Evolutionary conservation across 2,329 filamentous ascomycete genomes (phyloP), one percentile per base, ranked within the genome.

Genomic region (Epichloe gansuensis): DNA sequence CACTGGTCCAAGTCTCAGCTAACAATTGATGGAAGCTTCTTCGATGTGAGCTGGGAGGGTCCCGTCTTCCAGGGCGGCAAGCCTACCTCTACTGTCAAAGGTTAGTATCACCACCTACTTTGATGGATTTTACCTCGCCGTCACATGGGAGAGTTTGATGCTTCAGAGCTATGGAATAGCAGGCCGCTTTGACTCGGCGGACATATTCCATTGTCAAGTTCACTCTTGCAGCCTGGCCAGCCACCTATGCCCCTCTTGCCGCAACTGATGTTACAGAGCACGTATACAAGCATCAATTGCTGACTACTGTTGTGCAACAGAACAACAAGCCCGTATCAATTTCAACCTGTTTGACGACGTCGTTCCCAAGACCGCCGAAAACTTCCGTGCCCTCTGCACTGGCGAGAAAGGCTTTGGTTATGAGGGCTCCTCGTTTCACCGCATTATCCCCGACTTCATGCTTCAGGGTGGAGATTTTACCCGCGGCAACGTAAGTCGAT

Each of bases 401-500:
- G 78, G 77, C 61, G 79, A 87, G 76, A 81, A 88, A 74, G 87
- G 87, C 66, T 84, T 86, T 71, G 87, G 88, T 63, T 95, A 94
- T 79, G 71, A 80, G 70, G 82, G 81, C 67, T 93, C 87, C 62
- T 77, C 79, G 60, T 95, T 95, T 84, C 89, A 95, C 81, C 88
- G 89, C 64, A 84, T 95, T 72, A 95, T 95, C 72, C 86, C 86
- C 62, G 71, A 88, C 53, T 95, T 95, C 80, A 95, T 95, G 89
- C 84, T 95, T 63, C 89, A 95, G 80, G 89, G 89, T 70, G 89
- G 89, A 80, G 89, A 95, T 80, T 94, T 94, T 77, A 94, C 89
- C 73, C 86, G 86, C 67, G 82, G 83, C 67, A 93, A 94, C 73
- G 89, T 95, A 77, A 71, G 87, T 74, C 44, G 21, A 45, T 9